Evolutionary conservation across 768 basidiomycete species (phyloP), one percentile per base, ranked within the genome.

Genomic region (Mycena filopes): DNA sequence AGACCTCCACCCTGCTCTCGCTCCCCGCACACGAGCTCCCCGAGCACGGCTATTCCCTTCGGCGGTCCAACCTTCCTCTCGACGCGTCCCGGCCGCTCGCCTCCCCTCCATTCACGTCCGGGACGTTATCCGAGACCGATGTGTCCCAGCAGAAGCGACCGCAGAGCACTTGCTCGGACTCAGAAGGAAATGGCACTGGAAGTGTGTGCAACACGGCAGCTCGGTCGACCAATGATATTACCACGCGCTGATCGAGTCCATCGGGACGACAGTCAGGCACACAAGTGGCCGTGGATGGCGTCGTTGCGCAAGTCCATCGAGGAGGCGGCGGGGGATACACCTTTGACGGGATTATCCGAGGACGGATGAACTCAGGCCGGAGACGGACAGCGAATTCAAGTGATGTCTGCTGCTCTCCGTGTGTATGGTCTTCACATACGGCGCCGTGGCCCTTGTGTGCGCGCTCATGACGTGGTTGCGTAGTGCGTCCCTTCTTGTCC

Each of bases 381-480:
- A 79, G n/a, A 67, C 80, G 10, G 79, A 81, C 51, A 70, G 73
- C 38, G 81, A 79, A 33, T 83, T 83, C 71, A 92, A 91, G 75
- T 89, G 87, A 86, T 81, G 79, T 28, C 74, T 92, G 43, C 71
- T 90, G 20, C 49, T 87, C 18, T 90, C 89, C 4, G 80, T 88
- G 5, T 74, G 78, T 26, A 79, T 80, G 10, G 84, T 91, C 46
- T 84, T 91, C 55, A 73, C 73, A 0, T 89, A 86, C 74, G 88
- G 89, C 2, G 66, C 81, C 5, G 80, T 76, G 3, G 85, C 84
- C 2, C 75, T 92, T 58, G 73, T 81, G 9, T 85, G 81, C 67
- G 82, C 85, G 0, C 70, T 89, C 21, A 75, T 84, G 73, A 89
- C 88, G 2, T 89, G 89, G 86, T 87, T 86, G 73, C 76, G 81